These are phyloP conservation scores for Lachnellula hyalina DNA, from an alignment of 2,329 filamentous ascomycete species.

Conservation along the genomic window DNA sequence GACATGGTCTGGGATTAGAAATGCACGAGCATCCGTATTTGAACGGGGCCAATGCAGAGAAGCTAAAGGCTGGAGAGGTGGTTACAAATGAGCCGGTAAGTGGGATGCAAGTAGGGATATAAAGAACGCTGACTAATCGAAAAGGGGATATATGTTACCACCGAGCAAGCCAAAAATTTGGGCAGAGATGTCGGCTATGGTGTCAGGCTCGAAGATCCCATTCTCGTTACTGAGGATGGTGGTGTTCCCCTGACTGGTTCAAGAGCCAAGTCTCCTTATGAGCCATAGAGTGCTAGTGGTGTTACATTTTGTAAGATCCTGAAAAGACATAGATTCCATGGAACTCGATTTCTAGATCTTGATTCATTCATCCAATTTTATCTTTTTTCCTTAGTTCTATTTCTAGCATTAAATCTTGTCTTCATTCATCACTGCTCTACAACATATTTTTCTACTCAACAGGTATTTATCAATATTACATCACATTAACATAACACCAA, in stretches of 20 bases:
- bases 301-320: neutral
- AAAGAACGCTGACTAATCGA: neutral
- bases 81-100: slow-evolving; percentile 54
- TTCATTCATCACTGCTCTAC: no score
- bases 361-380: no score
- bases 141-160: slow-evolving; percentile 49
- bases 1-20: slow-evolving; percentile 60
- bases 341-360: no score
- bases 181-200: slow-evolving; percentile 46
- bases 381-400: no score
- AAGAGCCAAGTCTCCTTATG: slow-evolving; percentile 21
- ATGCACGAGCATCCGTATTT: slow-evolving; percentile 60
- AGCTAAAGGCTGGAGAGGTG: slow-evolving; percentile 51
- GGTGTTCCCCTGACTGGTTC: slow-evolving; percentile 35
- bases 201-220: slow-evolving; percentile 56
- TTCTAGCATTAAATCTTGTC: no score
- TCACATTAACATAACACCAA: no score
- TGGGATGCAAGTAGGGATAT: neutral
- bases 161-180: slow-evolving; percentile 28
- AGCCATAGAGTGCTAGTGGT: slow-evolving; percentile 12
- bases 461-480: no score
- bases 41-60: slow-evolving; percentile 52
- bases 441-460: no score
- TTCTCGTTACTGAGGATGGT: slow-evolving; percentile 48
- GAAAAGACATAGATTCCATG: neutral